Base-by-base conservation (phyloP, 2,329 filamentous ascomycete species). In the Ampelomyces quisqualis region DNA sequence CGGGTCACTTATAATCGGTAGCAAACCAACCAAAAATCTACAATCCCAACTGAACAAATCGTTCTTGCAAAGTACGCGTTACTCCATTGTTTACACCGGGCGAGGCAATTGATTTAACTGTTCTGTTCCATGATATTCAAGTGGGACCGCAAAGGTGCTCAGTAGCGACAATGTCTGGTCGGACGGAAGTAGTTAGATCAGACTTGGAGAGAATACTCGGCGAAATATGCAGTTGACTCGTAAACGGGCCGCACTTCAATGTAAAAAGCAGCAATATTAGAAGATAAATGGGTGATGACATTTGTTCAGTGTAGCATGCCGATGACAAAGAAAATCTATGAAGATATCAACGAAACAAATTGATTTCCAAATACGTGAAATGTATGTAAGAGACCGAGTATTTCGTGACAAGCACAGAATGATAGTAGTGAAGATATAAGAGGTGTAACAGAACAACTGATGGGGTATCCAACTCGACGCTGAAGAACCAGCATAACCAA, bases 391-490 rank as follows among this genome's bases (percentile, higher is more conserved):
- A n/a, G n/a, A n/a, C n/a, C n/a, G n/a, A n/a, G n/a, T 34, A 27
- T 24, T 47, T 35, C 27, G 2, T 3, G 17, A 18, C 22, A 27
- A 11, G 15, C n/a, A 4, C 7, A 35, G 3, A 32, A 17, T 8
- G 20, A 23, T 14, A 34, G 2, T 7, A 17, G n/a, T 24, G 10
- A 7, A n/a, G 10, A 35, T 10, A 27, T 3, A 27, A 26, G 7
- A 17, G 9, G n/a, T 15, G 11, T 18, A 35, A 18, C n/a, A 13
- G 9, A 34, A n/a, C 4, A 7, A 10, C 36, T 29, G 24, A 29
- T 23, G 38, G 54, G 56, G 54, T 58, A 59, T 59, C 49, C 50
- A 51, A 48, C 44, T 49, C 6, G 33, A 20, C 10, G 29, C 29
- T 32, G 37, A 33, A 15, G 22, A 23, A 38, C n/a, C 35, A 31